phyloP scores from a whole-genome alignment of 768 basidiomycete genomes.

The Gautieria morchelliformis region DNA sequence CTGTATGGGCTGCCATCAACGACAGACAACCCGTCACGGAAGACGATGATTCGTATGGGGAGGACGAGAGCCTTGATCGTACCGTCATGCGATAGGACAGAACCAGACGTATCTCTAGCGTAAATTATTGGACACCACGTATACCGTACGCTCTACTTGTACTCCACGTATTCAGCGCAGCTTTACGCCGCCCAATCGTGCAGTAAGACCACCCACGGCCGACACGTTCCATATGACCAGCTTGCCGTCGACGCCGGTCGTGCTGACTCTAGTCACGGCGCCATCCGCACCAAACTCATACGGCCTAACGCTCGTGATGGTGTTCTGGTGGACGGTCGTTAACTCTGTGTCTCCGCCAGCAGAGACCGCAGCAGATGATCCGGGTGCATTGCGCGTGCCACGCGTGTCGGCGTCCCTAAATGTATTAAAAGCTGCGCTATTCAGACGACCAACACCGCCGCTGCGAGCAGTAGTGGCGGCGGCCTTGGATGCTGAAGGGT shows the following conservation, averaged over 20 bases:
- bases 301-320: slow-evolving; percentile 83
- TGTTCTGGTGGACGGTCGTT: slow-evolving; percentile 93
- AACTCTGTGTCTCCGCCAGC: slow-evolving; percentile 56
- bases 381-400: slow-evolving; percentile 31
- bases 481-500: slow-evolving; percentile 41
- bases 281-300: slow-evolving; percentile 52
- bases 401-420: slow-evolving; percentile 89
- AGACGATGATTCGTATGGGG: not conserved
- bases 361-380: slow-evolving; percentile 25
- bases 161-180: slow-evolving; percentile 3
- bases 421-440: slow-evolving; percentile 87
- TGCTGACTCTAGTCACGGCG: slow-evolving; percentile 68
- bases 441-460: slow-evolving; percentile 58
- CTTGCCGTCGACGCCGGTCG: slow-evolving; percentile 88
- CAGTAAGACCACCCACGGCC: slow-evolving; percentile 40
- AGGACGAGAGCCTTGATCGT: slow-evolving; percentile 1
- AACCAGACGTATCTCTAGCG: not conserved
- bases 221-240: slow-evolving; percentile 85
- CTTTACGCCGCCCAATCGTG: slow-evolving; percentile 40
- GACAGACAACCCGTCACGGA: slow-evolving; percentile 43
- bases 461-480: slow-evolving; percentile 27
- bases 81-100: not conserved
- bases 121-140: not conserved
- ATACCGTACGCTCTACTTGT: not conserved
- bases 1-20: slow-evolving; percentile 90